These are phyloP conservation scores for Pichia manshurica DNA, from an alignment of 805 yeast genomes.

Conservation along the genomic window DNA sequence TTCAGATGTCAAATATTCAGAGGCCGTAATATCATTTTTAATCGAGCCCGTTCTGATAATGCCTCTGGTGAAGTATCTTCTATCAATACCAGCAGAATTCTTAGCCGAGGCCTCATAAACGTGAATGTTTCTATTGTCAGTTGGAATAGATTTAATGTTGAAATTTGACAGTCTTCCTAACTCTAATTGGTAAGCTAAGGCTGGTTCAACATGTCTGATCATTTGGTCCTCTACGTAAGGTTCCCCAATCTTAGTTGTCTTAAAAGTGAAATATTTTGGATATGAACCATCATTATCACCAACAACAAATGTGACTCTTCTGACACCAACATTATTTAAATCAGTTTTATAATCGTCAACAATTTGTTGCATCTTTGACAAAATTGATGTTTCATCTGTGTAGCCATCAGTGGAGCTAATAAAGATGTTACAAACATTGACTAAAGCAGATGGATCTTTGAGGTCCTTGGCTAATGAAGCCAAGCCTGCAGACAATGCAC, in stretches of 20 bases:
- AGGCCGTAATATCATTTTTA: conserved; percentile 85
- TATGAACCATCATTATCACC: conserved; percentile 80
- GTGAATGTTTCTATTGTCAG: conserved; percentile 95
- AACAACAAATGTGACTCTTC: conserved; percentile 89
- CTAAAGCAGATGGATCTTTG: conserved; percentile 38
- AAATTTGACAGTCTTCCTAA: conserved; percentile 91
- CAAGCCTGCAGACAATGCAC: conserved; percentile 67
- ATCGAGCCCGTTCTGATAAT: conserved; percentile 93
- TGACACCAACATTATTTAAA: conserved; percentile 63
- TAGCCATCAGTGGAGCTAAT: conserved; percentile 72
- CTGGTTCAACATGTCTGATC: conserved; percentile 97
- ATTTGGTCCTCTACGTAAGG: conserved; percentile 81
- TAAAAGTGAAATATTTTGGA: conserved; percentile 94
- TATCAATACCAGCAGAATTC: conserved; percentile 81
- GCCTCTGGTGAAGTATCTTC: conserved; percentile 95
- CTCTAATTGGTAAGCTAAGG: conserved; percentile 95
- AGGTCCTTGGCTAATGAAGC: conserved; percentile 52
- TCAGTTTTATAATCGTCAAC: conserved; percentile 67
- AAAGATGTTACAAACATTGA: conserved; percentile 80
- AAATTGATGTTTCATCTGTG: conserved; percentile 60
- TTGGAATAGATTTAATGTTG: conserved; percentile 88
- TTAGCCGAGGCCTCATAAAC: conserved; percentile 96
- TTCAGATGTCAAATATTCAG: conserved; percentile 92
- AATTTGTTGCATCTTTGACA: conserved; percentile 56
- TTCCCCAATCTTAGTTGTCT: conserved; percentile 51